Conservation (phyloP, 2,329 filamentous ascomycete genomes). For the Ophiosphaerella korrae region DNA sequence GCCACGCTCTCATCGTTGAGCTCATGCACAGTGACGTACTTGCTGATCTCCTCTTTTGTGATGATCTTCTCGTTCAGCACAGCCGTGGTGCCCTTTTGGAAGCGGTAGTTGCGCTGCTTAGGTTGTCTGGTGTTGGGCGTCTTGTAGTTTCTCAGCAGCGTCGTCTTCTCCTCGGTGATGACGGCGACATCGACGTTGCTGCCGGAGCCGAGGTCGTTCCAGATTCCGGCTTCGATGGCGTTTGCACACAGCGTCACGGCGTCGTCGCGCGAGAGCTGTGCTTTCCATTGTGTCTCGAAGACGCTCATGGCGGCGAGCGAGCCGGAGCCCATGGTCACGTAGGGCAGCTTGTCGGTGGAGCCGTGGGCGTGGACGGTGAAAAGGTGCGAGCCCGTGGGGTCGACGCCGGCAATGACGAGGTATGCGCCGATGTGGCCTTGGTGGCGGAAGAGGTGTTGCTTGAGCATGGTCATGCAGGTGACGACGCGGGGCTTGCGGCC, state of each 20-base stretch:
- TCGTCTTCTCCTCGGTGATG: constrained; percentile 95
- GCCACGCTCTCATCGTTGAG: constrained; percentile 70
- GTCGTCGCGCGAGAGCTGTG: constrained; percentile 73
- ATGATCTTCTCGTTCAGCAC: constrained; percentile 96
- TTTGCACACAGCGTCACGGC: constrained; percentile 83
- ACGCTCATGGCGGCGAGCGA: constrained; percentile 97
- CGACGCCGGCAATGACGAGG: constrained; percentile 93
- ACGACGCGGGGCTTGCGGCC: constrained; percentile 96
- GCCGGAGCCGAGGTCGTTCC: constrained; percentile 95
- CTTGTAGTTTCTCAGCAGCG: constrained; percentile 88
- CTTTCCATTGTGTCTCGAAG: constrained; percentile 96
- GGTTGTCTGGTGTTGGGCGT: constrained; percentile 87
- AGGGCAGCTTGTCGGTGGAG: constrained; percentile 96
- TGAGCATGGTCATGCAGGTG: constrained; percentile 99
- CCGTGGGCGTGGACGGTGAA: constrained; percentile 99
- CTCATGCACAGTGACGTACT: constrained; percentile 92
- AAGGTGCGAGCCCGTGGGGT: constrained; percentile 91
- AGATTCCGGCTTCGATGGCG: constrained; percentile 95
- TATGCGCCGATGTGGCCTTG: constrained; percentile 98
- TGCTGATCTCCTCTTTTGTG: constrained; percentile 88
- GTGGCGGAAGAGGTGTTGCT: constrained; percentile 98
- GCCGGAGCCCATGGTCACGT: constrained; percentile 98
- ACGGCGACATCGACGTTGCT: constrained; percentile 97
- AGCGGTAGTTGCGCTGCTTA: constrained; percentile 94
- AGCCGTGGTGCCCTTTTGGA: constrained; percentile 89